phyloP scores from a whole-genome alignment of 371 early-diverging fungal species.

The Mortierella sp. region DNA sequence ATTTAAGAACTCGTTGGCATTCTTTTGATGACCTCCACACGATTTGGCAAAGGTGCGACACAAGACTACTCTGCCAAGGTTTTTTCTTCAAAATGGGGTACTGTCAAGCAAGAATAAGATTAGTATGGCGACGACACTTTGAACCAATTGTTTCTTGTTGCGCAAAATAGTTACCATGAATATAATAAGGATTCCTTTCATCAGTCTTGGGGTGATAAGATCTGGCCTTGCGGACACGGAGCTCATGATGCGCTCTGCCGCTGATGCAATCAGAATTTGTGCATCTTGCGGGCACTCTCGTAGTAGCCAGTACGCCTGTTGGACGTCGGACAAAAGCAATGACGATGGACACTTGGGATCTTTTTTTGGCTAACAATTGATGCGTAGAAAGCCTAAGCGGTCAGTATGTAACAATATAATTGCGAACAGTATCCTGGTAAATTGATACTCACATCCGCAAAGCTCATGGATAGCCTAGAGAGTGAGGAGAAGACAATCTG shows the following conservation, averaged over 20 bases:
- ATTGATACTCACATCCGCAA: constrained; percentile 47
- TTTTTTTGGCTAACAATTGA: constrained; percentile 26
- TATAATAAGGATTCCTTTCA: constrained; percentile 56
- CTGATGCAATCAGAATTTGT: constrained; percentile 40
- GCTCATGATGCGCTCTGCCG: constrained; percentile 57
- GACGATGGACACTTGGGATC: constrained; percentile 45
- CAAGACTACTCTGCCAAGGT: constrained; percentile 51
- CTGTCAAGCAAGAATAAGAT: constrained; percentile 6
- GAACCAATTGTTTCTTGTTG: too few species aligned
- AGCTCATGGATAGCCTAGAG: constrained; percentile 52
- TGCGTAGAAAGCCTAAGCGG: neutral
- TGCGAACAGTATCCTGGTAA: neutral
- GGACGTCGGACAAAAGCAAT: constrained; percentile 45
- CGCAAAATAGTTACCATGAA: constrained; percentile 36
- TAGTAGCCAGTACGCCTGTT: constrained; percentile 54
- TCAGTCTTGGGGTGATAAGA: constrained; percentile 46
- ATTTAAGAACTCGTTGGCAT: constrained; percentile 47
- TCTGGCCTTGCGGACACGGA: constrained; percentile 49
- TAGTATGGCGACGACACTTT: neutral
- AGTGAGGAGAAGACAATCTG: constrained; percentile 53
- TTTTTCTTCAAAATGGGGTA: constrained; percentile 50
- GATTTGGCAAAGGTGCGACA: constrained; percentile 49
- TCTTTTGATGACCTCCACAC: constrained; percentile 40
- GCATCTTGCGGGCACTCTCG: constrained; percentile 51
- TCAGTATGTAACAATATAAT: neutral